Evolutionary conservation across 164 flowering plant genomes (phyloP).

Genomic region (Chimonanthus salicifolius): DNA sequence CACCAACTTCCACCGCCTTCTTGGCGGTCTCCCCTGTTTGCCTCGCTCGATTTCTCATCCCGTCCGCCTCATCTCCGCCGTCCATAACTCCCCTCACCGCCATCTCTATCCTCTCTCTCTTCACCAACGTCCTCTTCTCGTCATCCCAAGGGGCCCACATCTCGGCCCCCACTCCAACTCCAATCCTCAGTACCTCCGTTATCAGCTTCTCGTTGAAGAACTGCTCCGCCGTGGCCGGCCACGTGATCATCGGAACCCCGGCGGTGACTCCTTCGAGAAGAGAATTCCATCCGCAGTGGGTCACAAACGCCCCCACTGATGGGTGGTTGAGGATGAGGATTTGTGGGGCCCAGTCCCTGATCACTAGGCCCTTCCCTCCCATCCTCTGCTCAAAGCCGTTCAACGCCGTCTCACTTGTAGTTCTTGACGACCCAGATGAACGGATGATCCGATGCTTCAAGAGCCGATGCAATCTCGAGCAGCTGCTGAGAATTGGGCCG

Average conservation of each 20-base stretch:
- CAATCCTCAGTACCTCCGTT: constrained; percentile 33
- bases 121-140: too few species aligned
- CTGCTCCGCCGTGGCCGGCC: constrained; percentile 60
- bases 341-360: constrained; percentile 73
- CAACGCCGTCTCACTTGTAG: background rate
- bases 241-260: constrained; percentile 56
- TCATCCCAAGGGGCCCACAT: too few species aligned
- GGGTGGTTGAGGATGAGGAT: constrained; percentile 43
- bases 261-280: constrained; percentile 40
- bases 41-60: background rate
- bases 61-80: background rate
- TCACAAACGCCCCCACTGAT: constrained; percentile 48
- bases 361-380: constrained; percentile 36
- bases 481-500: background rate
- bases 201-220: constrained; percentile 49
- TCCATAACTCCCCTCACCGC: background rate
- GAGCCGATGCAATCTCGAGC: constrained; percentile 33
- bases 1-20: constrained; percentile 13
- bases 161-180: constrained; percentile 24
- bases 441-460: constrained; percentile 28
- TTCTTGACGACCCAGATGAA: constrained; percentile 8
- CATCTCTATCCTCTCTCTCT: too few species aligned
- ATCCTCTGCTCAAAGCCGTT: constrained; percentile 10
- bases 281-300: constrained; percentile 75
- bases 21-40: too few species aligned